A percentile compares a stretch with the other conserved stretches of the same genome.
These are phyloP conservation scores for Apocynum venetum DNA, from an alignment of 257 asterid genomes.

Conservation along the genomic window DNA sequence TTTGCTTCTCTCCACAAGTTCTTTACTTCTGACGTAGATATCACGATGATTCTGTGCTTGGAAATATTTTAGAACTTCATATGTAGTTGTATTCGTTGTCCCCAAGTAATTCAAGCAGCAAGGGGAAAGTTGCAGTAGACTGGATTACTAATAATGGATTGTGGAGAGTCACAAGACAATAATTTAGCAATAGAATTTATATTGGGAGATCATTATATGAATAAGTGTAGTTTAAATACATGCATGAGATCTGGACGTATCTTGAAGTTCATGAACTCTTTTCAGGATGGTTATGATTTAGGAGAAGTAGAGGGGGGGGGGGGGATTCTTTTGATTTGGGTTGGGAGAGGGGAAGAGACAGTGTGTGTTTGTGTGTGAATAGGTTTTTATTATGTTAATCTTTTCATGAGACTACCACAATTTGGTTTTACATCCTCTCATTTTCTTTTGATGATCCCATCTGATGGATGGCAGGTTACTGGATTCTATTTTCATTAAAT, in stretches of 20 bases:
- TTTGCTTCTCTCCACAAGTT: neutral
- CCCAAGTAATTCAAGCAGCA: neutral
- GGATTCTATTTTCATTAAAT: neutral
- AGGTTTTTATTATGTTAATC: neutral
- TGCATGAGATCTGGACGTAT: neutral
- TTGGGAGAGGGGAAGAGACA: neutral
- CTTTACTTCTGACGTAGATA: neutral
- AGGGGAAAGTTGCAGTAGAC: neutral
- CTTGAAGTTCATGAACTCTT: neutral
- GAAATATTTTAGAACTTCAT: neutral
- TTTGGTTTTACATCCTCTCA: neutral
- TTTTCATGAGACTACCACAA: neutral
- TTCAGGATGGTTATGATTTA: neutral
- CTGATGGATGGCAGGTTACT: neutral
- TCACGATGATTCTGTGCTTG: neutral
- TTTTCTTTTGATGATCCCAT: conserved; percentile 1
- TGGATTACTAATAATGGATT: neutral
- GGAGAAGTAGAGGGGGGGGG: neutral
- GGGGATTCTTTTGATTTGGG: neutral
- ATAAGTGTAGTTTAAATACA: neutral
- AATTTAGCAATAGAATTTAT: neutral
- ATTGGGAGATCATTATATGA: neutral
- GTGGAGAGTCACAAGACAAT: neutral
- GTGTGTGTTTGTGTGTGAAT: neutral
- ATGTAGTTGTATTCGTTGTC: neutral